Base-by-base conservation (phyloP, 495 filamentous ascomycete genomes). In the Xylaria venustula region DNA sequence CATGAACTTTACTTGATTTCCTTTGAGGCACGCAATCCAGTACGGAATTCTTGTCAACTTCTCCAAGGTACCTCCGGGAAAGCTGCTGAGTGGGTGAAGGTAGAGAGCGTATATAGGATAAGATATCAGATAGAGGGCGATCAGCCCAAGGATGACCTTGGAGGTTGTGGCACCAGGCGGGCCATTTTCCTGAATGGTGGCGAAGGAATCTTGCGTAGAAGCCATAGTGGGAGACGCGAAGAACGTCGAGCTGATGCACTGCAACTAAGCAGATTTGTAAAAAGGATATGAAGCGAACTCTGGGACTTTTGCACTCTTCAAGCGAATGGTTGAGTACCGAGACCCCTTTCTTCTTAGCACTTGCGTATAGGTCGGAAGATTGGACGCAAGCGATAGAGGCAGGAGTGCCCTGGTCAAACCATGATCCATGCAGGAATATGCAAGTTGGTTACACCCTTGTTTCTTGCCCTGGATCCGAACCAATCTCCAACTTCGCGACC, bases 1-100 rank as follows among this genome's bases (percentile, higher is more conserved):
- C 15, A 69, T 54, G 60, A 60, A 69, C 23, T 36, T 30, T 15
- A 60, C 60, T 42, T 61, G 47, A 3, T 55, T 37, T 11, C 66
- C 64, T 14, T 52, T 45, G 15, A 66, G n/a, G 20, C 37, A 58
- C 26, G 53, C 52, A 19, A 61, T 48, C 64, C 66, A 66, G 19
- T 56, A 66, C 2, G 64, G 60, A 19, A 69, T 23, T 49, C 61
- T 37, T n/a, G 47, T 66, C 3, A 57, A 7, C 5, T 51, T 28
- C 9, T 37, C 2, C 0, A 58, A 32, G 2, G 17, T 26, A 4
- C 50, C 54, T 25, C 66, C 60, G 8, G 66, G 66, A 28, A 40
- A 68, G 3, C 8, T 19, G 11, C 54, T 32, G 7, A 65, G 54
- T 0, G 65, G 65, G 50, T 65, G 54, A 5, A 67, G 50, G 15